Base-by-base conservation (phyloP, 1,284 basidiomycete species). In the Melampsora americana region DNA sequence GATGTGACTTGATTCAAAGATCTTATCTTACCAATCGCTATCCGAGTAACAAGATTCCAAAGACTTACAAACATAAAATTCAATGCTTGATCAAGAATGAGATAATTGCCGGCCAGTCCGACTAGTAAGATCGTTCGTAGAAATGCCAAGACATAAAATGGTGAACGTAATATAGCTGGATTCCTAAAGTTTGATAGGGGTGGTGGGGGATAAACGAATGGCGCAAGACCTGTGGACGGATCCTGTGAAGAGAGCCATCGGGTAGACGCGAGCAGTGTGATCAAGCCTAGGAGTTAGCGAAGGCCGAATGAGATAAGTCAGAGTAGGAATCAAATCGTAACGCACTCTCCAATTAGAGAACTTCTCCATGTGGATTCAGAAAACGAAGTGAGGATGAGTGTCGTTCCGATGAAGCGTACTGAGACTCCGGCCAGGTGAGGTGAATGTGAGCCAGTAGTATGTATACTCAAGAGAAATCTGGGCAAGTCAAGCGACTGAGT, bases 321-420 rank as follows among this genome's bases (percentile, higher is more conserved):
- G 28, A n/a, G n/a, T n/a, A n/a, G n/a, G n/a, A 2, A n/a, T 5
- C 7, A 32, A 39, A n/a, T n/a, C n/a, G n/a, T n/a, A n/a, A 74
- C 72, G 23, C 6, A 74, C 72, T 39, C 72, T 74, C 72, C 72
- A 74, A 56, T 62, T 67, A 18, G 72, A 74, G 23, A 74, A 74
- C 53, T 74, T 74, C 39, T 74, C 72, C 72, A 74, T 74, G 23
- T 18, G 11, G 6, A 7, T 28, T 56, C n/a, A 18, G 53, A n/a
- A 42, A 42, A 9, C 39, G 39, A 42, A 42, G 39, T 42, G 39
- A 42, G 39, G 39, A 42, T 42, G 39, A 42, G 11, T 5, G 39
- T 42, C 39, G 39, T 42, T 42, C 39, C 39, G 39, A 42, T 42
- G 39, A 12, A 1, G 39, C 39, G 39, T 42, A 9, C 39, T 35